phyloP scores from a whole-genome alignment of 306 rosid species.

The Oemleria cerasiformis region DNA sequence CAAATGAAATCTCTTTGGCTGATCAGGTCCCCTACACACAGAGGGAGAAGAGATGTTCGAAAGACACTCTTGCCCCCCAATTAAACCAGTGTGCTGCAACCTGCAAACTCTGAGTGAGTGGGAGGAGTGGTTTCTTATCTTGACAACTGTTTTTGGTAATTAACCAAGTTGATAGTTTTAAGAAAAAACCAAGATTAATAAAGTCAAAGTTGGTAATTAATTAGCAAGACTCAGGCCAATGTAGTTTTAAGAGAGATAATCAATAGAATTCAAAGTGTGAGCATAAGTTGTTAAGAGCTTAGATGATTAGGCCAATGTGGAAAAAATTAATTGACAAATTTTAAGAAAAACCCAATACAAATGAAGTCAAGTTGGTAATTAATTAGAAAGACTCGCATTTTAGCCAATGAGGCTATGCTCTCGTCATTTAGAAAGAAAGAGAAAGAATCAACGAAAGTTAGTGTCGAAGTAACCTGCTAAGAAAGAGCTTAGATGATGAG shows the following conservation, averaged over 20 bases:
- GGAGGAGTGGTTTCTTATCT: constrained; percentile 9
- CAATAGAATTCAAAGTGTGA: too few relatives aligned
- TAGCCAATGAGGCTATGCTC: too few relatives aligned
- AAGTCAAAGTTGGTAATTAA: constrained; percentile 14
- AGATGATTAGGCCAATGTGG: too few relatives aligned
- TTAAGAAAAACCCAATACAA: too few relatives aligned
- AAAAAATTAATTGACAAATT: too few relatives aligned
- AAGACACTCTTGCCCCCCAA: constrained; percentile 12
- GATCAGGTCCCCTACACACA: background rate
- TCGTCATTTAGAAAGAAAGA: background rate
- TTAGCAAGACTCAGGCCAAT: background rate
- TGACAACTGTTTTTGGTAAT: constrained; percentile 17
- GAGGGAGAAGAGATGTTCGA: background rate
- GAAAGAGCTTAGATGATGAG: too few relatives aligned
- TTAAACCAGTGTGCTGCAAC: background rate
- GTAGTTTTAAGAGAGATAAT: too few relatives aligned
- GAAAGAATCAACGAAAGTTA: background rate
- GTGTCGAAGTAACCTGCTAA: background rate
- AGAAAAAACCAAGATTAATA: constrained; percentile 1
- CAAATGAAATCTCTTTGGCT: background rate
- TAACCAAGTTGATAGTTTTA: background rate
- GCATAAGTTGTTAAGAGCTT: too few relatives aligned
- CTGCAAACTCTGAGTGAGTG: background rate
- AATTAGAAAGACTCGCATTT: too few relatives aligned
- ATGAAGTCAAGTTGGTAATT: too few relatives aligned